Evolutionary conservation across 768 basidiomycete genomes (phyloP).

Genomic region (Mycena polygramma): DNA sequence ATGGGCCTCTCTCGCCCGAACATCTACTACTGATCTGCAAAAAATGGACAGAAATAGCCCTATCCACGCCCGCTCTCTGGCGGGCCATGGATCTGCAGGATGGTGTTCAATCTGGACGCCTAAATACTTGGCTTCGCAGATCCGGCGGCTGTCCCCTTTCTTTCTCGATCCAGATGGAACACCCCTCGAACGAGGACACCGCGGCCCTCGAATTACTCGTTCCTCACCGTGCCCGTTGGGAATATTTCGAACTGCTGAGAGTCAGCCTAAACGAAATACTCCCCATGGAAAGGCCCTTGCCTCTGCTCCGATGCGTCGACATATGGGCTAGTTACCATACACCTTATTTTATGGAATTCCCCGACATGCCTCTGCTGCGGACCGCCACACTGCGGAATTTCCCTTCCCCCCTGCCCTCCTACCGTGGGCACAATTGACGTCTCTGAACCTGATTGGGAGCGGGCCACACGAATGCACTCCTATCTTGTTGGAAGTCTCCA

Average conservation of each 20-base stretch:
- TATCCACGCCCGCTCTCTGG: constrained; percentile 8
- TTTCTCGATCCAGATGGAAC: too few species aligned
- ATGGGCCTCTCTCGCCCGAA: not conserved
- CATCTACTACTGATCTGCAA: not conserved
- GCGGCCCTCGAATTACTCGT: too few species aligned
- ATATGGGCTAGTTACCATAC: too few species aligned
- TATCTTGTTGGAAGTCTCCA: not conserved
- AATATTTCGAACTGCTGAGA: too few species aligned
- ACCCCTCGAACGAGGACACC: too few species aligned
- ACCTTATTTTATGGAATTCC: not conserved
- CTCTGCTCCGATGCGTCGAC: not conserved
- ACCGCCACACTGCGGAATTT: not conserved
- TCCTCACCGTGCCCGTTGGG: not conserved
- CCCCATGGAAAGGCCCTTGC: not conserved
- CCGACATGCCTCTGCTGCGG: not conserved
- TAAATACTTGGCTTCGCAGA: too few species aligned
- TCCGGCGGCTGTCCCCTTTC: too few species aligned
- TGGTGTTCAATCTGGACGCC: too few species aligned
- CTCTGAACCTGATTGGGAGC: not conserved
- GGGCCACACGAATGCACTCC: not conserved
- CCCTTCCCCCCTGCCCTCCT: not conserved
- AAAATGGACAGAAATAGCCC: constrained; percentile 1
- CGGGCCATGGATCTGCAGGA: too few species aligned
- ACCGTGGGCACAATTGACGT: constrained; percentile 8
- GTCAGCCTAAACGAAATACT: too few species aligned